Evolutionary conservation across 1,139 yeast genomes (phyloP).

Genomic region (Suhomyces panamericanus): DNA sequence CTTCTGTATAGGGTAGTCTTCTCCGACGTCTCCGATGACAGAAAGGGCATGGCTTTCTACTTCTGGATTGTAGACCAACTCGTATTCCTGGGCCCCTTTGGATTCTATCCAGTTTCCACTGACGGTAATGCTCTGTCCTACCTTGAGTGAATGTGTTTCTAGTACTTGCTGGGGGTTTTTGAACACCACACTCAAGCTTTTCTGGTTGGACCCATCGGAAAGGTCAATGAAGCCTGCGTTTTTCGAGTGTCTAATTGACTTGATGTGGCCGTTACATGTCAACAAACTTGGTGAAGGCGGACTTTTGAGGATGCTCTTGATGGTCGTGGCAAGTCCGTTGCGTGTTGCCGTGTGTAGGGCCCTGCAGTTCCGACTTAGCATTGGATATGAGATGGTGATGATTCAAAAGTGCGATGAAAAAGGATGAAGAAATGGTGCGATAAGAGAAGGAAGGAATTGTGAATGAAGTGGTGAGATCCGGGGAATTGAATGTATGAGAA

Average conservation of each 20-base stretch:
- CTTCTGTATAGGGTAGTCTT: constrained; percentile 79
- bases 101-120: constrained; percentile 38
- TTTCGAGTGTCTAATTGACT: constrained; percentile 68
- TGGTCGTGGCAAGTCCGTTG: constrained; percentile 23
- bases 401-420: not conserved
- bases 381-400: not conserved
- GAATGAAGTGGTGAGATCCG: too few species aligned
- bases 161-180: constrained; percentile 38
- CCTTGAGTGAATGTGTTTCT: constrained; percentile 47
- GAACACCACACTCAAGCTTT: constrained; percentile 60
- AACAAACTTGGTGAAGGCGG: constrained; percentile 30
- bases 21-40: constrained; percentile 56
- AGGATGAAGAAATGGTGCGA: too few species aligned
- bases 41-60: constrained; percentile 23
- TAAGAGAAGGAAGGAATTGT: too few species aligned
- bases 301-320: constrained; percentile 31
- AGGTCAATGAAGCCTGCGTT: constrained; percentile 78
- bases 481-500: too few species aligned
- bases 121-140: constrained; percentile 43
- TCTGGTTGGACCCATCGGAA: constrained; percentile 67
- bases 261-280: constrained; percentile 66
- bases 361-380: not conserved
- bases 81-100: constrained; percentile 34
- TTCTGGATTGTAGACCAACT: constrained; percentile 30
- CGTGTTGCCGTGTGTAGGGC: not conserved